These are phyloP conservation scores for Conringia planisiliqua DNA, from an alignment of 345 rosid genomes.

Conservation along the genomic window DNA sequence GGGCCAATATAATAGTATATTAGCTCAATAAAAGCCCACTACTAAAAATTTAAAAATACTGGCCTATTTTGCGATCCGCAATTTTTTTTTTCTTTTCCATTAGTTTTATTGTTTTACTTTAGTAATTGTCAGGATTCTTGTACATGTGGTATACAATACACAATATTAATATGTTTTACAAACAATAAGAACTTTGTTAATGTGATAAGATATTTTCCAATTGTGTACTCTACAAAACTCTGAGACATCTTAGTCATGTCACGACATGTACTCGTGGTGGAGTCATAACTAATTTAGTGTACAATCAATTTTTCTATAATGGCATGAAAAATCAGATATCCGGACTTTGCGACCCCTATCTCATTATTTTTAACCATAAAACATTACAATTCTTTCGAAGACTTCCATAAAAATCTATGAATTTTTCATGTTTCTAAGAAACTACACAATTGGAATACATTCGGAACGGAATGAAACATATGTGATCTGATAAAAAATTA, in stretches of 20 bases:
- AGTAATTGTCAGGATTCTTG: neutral
- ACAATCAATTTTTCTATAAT: neutral
- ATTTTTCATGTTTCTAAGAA: neutral
- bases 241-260: neutral
- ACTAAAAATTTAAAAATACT: neutral
- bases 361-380: neutral
- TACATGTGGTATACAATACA: neutral
- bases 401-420: too few species aligned
- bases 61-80: neutral
- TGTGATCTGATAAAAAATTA: neutral
- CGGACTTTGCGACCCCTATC: neutral
- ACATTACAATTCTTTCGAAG: neutral
- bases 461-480: neutral
- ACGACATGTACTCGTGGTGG: constrained; percentile 6
- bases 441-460: neutral
- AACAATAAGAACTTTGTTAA: neutral
- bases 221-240: neutral
- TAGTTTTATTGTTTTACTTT: neutral
- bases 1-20: neutral
- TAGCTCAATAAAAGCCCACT: neutral
- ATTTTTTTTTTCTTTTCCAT: neutral
- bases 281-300: neutral
- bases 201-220: too few species aligned
- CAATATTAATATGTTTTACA: neutral
- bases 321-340: constrained; percentile 9